A percentile compares a stretch with the other conserved stretches of the same genome.
Conservation (phyloP, 805 yeast species). For the Yamadazyma phyllophila region DNA sequence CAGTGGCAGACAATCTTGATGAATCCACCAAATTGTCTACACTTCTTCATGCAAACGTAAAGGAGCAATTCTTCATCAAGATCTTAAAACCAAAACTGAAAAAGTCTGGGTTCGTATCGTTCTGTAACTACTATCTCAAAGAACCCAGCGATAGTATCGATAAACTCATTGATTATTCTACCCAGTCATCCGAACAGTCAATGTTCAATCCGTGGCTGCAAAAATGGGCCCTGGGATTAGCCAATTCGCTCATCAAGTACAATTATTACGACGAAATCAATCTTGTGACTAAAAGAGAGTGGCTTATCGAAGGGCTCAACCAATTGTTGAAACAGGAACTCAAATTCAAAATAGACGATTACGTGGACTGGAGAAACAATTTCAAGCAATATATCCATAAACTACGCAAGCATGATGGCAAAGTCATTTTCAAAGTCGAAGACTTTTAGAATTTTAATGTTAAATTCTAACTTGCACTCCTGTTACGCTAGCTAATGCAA, state of each 20-base stretch:
- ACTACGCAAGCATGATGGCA: slow-evolving; percentile 30
- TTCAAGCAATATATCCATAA: slow-evolving; percentile 26
- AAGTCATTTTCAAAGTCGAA: slow-evolving; percentile 36
- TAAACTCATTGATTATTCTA: slow-evolving; percentile 19
- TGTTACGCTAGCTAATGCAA: too few relatives aligned
- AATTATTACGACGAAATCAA: slow-evolving; percentile 35
- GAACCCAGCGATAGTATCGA: slow-evolving; percentile 37
- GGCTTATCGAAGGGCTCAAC: slow-evolving; percentile 35
- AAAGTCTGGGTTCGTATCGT: slow-evolving; percentile 33
- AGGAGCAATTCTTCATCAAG: slow-evolving; percentile 33
- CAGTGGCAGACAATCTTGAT: slow-evolving; percentile 20
- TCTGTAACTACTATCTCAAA: slow-evolving; percentile 29
- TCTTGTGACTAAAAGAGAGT: slow-evolving; percentile 23
- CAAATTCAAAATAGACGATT: slow-evolving; percentile 29
- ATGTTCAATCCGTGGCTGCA: slow-evolving; percentile 34
- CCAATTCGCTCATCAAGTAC: slow-evolving; percentile 29
- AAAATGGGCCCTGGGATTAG: slow-evolving; percentile 32
- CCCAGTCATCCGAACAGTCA: slow-evolving; percentile 15
- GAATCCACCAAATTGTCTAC: slow-evolving; percentile 15
- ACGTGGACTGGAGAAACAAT: slow-evolving; percentile 38
- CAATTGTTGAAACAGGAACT: slow-evolving; percentile 26
- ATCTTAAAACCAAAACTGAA: slow-evolving; percentile 35
- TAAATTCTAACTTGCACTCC: background rate
- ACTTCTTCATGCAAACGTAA: slow-evolving; percentile 25
- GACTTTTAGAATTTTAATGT: slow-evolving; percentile 26